A percentile compares a stretch with the other conserved stretches of the same genome.
phyloP scores from a whole-genome alignment of 176 grass and related monocot genomes.

The Raddia guianensis region DNA sequence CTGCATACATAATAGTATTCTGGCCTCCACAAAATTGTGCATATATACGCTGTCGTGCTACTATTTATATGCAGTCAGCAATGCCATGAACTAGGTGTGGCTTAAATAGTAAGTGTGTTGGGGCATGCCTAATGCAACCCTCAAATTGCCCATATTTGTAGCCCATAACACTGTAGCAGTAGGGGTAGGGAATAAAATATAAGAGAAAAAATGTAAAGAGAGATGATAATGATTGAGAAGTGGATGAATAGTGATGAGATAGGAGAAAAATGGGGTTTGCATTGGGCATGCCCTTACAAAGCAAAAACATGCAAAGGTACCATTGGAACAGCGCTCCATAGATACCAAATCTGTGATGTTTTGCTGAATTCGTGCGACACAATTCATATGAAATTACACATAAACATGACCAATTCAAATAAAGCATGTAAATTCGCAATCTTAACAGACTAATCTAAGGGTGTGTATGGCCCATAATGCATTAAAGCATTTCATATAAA shows the following conservation, averaged over 20 bases:
- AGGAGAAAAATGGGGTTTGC: too few species aligned
- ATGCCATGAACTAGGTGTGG: constrained; percentile 20
- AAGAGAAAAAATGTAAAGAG: too few species aligned
- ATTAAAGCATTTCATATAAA: constrained; percentile 3
- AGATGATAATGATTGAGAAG: too few species aligned
- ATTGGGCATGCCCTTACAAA: not conserved
- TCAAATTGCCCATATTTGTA: too few species aligned
- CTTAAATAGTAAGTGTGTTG: not conserved
- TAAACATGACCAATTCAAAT: not conserved
- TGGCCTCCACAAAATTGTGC: not conserved
- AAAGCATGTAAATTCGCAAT: not conserved
- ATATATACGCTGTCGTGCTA: not conserved
- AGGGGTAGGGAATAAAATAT: too few species aligned
- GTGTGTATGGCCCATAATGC: not conserved
- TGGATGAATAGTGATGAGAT: too few species aligned
- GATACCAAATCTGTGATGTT: not conserved
- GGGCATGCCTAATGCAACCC: too few species aligned
- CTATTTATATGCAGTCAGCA: not conserved
- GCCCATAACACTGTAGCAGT: too few species aligned
- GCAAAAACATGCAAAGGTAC: not conserved
- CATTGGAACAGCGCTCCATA: not conserved
- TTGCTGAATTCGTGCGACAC: not conserved
- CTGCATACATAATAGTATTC: not conserved
- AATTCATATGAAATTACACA: not conserved
- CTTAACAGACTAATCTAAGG: not conserved